Base-by-base conservation (phyloP, 164 flowering plant species). In the Liquidambar formosana region DNA sequence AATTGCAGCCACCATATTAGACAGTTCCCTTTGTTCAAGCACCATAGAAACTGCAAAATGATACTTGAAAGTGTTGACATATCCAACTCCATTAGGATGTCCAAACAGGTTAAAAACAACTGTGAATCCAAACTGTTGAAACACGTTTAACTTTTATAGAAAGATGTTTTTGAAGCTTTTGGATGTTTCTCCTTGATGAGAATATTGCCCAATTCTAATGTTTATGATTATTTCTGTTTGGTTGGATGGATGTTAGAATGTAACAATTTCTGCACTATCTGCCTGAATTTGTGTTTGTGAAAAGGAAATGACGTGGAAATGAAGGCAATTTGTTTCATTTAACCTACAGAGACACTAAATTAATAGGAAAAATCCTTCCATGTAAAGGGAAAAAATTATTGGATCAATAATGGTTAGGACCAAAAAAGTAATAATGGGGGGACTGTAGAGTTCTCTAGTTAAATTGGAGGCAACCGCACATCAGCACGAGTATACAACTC, bases 31-130 rank as follows among this genome's bases (percentile, higher is more conserved):
- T 63, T 33, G 2, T 16, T 61, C 28, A 61, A 45, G 56, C 38
- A 54, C 21, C 45, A 51, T 12, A 33, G 47, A 56, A 53, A 49
- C 15, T 73, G 68, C 64, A 73, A 12, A 63, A 64, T 43, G 43
- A 54, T 73, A 56, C 47, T 44, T 22, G 16, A 66, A 71, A 59
- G 46, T 67, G 47, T 60, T 44, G 63, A 69, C 63, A 15, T 73
- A 38, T 41, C 23, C 23, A 53, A 49, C 61, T 43, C 38, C 5
- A 41, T 64, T 59, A 21, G 57, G 45, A 44, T 56, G 27, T 49
- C 15, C 16, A 44, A 69, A 68, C 47, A 64, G 54, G 18, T 64
- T 51, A 44, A 63, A 64, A 18, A 46, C 41, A 26, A 54, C 8
- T 53, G 19, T 63, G 46, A 56, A 61, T 52, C 67, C 56, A 43